These are phyloP conservation scores for Diaporthe citri DNA, from an alignment of 2,329 filamentous ascomycete species.

Conservation along the genomic window DNA sequence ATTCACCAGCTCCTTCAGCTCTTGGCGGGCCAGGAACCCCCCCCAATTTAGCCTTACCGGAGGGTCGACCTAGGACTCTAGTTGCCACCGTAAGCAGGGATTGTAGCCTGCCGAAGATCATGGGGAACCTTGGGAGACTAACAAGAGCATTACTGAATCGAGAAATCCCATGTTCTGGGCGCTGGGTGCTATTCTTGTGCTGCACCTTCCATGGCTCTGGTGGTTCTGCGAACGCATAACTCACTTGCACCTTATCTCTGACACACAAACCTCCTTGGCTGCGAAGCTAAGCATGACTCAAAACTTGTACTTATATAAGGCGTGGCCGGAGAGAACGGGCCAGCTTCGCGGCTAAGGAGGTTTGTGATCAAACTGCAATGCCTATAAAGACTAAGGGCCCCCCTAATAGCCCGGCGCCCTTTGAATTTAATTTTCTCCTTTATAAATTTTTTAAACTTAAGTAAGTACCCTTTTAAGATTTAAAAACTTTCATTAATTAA, in stretches of 20 bases:
- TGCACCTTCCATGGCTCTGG: not conserved
- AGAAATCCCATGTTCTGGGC: slow-evolving; percentile 18
- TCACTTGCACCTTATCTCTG: not conserved
- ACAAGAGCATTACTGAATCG: slow-evolving; percentile 8
- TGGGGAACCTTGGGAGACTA: slow-evolving; percentile 10
- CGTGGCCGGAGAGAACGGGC: not conserved
- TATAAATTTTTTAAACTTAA: no score
- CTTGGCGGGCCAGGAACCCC: slow-evolving; percentile 20
- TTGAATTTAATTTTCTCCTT: no score
- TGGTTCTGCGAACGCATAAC: not conserved
- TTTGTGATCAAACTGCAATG: no score
- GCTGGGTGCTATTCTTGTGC: not conserved
- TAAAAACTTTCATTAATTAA: no score
- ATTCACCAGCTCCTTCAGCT: slow-evolving; percentile 28
- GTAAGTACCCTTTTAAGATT: no score
- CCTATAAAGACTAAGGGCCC: no score
- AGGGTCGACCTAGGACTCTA: slow-evolving; percentile 28
- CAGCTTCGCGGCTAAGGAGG: not conserved
- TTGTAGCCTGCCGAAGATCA: not conserved
- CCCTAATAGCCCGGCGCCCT: no score
- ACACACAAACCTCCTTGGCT: no score
- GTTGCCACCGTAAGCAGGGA: slow-evolving; percentile 28
- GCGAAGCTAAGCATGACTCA: not conserved
- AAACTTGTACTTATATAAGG: not conserved
- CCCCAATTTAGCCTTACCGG: slow-evolving; percentile 32